Conservation (phyloP, 2,329 filamentous ascomycete species). For the Penicillium digitatum region DNA sequence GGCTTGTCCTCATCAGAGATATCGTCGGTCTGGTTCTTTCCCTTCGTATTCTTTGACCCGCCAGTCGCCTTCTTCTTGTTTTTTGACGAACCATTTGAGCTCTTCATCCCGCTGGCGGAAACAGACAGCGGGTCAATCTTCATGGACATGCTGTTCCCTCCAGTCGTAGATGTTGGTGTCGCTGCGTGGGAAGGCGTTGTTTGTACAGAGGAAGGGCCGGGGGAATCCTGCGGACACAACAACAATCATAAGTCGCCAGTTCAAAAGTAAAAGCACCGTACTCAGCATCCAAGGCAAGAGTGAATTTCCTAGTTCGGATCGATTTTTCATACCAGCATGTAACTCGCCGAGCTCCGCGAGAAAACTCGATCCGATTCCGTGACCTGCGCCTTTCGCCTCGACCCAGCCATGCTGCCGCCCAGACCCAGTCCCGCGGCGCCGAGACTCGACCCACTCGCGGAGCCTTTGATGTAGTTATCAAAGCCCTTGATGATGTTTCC, state of each 20-base stretch:
- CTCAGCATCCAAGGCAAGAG: neutral
- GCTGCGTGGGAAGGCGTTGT: slow-evolving; percentile 47
- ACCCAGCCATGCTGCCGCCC: slow-evolving; percentile 22
- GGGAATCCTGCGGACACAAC: slow-evolving; percentile 36
- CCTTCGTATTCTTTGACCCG: slow-evolving; percentile 28
- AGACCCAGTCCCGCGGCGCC: slow-evolving; percentile 33
- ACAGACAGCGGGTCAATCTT: slow-evolving; percentile 21
- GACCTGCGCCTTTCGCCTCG: slow-evolving; percentile 45
- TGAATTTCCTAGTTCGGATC: neutral
- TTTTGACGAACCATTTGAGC: slow-evolving; percentile 30
- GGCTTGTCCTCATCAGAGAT: slow-evolving; percentile 39
- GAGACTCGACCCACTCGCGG: slow-evolving; percentile 50
- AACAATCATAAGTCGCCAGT: neutral
- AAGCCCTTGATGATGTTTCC: slow-evolving; percentile 98
- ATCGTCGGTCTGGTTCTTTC: slow-evolving; percentile 30
- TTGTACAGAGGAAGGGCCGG: slow-evolving; percentile 43
- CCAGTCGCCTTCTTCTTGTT: slow-evolving; percentile 43
- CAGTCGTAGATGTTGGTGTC: slow-evolving; percentile 42
- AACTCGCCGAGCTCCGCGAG: slow-evolving; percentile 48
- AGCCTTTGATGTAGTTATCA: slow-evolving; percentile 95
- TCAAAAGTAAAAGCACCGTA: neutral
- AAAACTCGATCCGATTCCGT: slow-evolving; percentile 48
- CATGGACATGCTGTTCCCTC: slow-evolving; percentile 24
- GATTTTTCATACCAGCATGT: slow-evolving; percentile 38
- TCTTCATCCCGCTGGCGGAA: slow-evolving; percentile 14